Evolutionary conservation across 2,329 filamentous ascomycete genomes (phyloP), one percentile per base, ranked within the genome.

Genomic region (Penicillium sp.): DNA sequence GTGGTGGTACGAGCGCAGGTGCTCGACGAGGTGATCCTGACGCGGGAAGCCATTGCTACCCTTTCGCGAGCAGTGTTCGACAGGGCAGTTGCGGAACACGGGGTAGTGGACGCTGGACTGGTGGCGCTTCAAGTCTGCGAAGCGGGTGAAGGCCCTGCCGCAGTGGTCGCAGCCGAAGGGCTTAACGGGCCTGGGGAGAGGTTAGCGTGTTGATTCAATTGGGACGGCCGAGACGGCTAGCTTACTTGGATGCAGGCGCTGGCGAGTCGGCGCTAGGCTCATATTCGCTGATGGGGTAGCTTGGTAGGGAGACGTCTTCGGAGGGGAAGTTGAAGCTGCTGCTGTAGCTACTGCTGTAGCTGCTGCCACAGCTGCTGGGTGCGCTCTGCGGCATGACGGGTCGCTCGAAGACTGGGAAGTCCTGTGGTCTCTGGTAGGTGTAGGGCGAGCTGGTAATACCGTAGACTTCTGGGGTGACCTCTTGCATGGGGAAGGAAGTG

Each of bases 11-110:
- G 76, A 76, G 45, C 79, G 68, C 45, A 77, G 61, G 61, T 83
- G 80, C 58, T 82, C 80, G 34, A 70, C 71, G 35, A 80, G 67
- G 58, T 82, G 79, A 57, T 83, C 80, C 45, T 73, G 69, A 6
- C 79, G 70, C 4, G 75, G 75, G 57, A 82, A 82, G 0, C 78
- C 79, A 52, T 71, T 66, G 35, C 54, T 59, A 5, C 69, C 71
- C 57, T 75, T 76, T 15, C 75, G 70, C 35, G 64, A 61, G 57
- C 76, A 78, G 35, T 67, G 63, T 2, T 62, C 59, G 26, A 68
- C 62, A 1, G 69, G 66, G 56, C 76, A 79, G 49, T 76, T 70
- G 43, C 70, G 64, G 53, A 66, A 65, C 12, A 68, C 58, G 6
- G 70, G 70, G 46, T 67, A 66, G 57, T 78, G 76, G 13, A 73